Conservation (phyloP, 2,329 filamentous ascomycete species). For the Xylariaceae sp. region DNA sequence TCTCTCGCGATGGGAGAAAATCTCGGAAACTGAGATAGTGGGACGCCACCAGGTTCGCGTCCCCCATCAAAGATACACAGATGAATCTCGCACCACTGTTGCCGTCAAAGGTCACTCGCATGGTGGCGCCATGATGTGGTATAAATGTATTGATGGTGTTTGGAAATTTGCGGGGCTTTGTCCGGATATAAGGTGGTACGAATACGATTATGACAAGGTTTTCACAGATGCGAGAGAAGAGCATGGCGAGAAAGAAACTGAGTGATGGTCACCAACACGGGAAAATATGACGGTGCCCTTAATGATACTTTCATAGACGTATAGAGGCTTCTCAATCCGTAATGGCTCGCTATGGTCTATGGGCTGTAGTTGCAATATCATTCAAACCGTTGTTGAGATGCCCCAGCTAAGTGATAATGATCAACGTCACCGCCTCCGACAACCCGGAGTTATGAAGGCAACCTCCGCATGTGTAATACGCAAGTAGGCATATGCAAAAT, state of each 20-base stretch:
- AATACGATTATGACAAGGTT: constrained; percentile 60
- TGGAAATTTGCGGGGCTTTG: constrained; percentile 64
- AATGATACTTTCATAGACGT: too few relatives aligned
- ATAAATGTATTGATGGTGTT: constrained; percentile 61
- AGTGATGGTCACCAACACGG: neutral
- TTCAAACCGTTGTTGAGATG: too few relatives aligned
- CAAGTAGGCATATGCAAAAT: too few relatives aligned
- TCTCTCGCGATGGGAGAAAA: constrained; percentile 57
- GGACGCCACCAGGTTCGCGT: constrained; percentile 64
- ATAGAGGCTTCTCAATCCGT: too few relatives aligned
- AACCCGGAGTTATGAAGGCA: too few relatives aligned
- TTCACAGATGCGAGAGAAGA: constrained; percentile 4
- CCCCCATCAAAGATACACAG: constrained; percentile 61
- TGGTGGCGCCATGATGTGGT: constrained; percentile 59
- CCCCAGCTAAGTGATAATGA: too few relatives aligned
- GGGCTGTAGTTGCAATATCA: too few relatives aligned
- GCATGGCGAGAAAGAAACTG: neutral
- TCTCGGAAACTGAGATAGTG: constrained; percentile 52
- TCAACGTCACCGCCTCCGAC: too few relatives aligned
- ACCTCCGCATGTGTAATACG: too few relatives aligned
- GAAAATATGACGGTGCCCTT: too few relatives aligned
- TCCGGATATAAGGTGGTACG: constrained; percentile 60
- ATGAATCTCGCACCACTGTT: constrained; percentile 52
- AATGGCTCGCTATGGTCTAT: too few relatives aligned
- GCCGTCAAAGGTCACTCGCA: constrained; percentile 62